A percentile compares a stretch with the other conserved stretches of the same genome.
phyloP scores from a whole-genome alignment of 2,329 filamentous ascomycete species.

The Dothideomycetes sp. region DNA sequence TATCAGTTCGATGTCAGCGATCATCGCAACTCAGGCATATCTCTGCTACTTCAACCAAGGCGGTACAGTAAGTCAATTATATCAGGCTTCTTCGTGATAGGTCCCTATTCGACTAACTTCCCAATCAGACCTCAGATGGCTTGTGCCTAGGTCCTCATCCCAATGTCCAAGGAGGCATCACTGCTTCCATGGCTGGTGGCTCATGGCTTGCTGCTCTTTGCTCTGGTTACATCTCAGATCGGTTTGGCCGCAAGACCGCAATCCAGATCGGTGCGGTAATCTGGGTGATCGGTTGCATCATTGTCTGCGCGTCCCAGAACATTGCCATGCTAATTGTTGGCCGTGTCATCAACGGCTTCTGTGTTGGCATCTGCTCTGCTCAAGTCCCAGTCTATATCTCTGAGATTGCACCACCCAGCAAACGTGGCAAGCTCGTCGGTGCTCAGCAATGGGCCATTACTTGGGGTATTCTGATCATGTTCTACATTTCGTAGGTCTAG shows the following conservation, averaged over 20 bases:
- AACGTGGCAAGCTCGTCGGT: slow-evolving; percentile 58
- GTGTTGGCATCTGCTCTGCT: slow-evolving; percentile 63
- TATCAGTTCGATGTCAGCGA: slow-evolving; percentile 61
- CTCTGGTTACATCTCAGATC: slow-evolving; percentile 52
- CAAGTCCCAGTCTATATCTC: slow-evolving; percentile 62
- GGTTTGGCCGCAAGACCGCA: slow-evolving; percentile 40
- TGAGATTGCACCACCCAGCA: slow-evolving; percentile 51
- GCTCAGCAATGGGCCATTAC: slow-evolving; percentile 69
- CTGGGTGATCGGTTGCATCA: slow-evolving; percentile 50
- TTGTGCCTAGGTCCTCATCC: slow-evolving; percentile 44
- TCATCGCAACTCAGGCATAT: slow-evolving; percentile 58
- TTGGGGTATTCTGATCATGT: slow-evolving; percentile 57
- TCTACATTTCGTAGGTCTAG: slow-evolving; percentile 55
- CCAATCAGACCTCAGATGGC: too few relatives aligned
- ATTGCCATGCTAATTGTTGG: slow-evolving; percentile 64
- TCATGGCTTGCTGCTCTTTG: slow-evolving; percentile 57
- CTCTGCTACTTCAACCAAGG: slow-evolving; percentile 61
- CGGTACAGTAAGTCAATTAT: too few relatives aligned
- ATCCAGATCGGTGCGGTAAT: slow-evolving; percentile 20
- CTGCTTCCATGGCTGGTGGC: slow-evolving; percentile 61
- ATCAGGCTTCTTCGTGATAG: too few relatives aligned
- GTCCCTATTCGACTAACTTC: too few relatives aligned
- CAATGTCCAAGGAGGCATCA: slow-evolving; percentile 58
- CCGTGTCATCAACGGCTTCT: slow-evolving; percentile 61
- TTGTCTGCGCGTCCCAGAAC: slow-evolving; percentile 55